A percentile compares a stretch with the other conserved stretches of the same genome.
Evolutionary conservation across 192 early-diverging fungal genomes (phyloP).

Genomic region (Nowakowskiella sp.): DNA sequence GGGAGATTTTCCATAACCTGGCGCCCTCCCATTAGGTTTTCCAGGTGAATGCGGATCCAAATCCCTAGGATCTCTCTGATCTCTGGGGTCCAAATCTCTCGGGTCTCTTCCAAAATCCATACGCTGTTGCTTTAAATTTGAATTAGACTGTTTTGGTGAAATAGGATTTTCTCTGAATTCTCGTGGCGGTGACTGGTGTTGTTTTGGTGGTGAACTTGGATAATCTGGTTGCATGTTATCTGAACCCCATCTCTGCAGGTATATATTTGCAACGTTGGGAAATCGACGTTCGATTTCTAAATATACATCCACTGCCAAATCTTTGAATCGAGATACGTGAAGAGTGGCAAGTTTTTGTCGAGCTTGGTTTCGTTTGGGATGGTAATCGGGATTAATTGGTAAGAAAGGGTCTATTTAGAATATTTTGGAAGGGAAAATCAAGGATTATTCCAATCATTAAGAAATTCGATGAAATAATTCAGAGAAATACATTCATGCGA

Average conservation of each 20-base stretch:
- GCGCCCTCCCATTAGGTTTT: no score
- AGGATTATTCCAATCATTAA: neutral
- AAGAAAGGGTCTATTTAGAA: constrained; percentile 63
- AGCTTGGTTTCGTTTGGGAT: constrained; percentile 93
- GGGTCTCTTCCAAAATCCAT: no score
- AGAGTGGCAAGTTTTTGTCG: constrained; percentile 94
- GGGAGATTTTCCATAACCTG: no score
- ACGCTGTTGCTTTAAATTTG: neutral
- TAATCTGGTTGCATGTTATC: constrained; percentile 8
- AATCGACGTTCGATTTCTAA: constrained; percentile 35
- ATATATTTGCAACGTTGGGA: constrained; percentile 5
- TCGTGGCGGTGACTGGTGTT: neutral
- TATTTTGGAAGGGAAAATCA: constrained; percentile 6
- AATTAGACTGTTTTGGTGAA: neutral
- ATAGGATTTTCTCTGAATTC: neutral
- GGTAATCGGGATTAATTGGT: constrained; percentile 76
- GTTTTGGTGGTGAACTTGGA: neutral
- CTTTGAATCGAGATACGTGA: constrained; percentile 76
- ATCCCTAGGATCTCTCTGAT: no score
- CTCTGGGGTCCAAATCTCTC: no score
- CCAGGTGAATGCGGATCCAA: no score
- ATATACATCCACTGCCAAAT: constrained; percentile 85
- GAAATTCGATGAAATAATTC: neutral
- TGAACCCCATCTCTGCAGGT: constrained; percentile 46
- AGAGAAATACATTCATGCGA: constrained; percentile 45